Base-by-base conservation (phyloP, 2,329 filamentous ascomycete genomes). In the Xylaria sp. region DNA sequence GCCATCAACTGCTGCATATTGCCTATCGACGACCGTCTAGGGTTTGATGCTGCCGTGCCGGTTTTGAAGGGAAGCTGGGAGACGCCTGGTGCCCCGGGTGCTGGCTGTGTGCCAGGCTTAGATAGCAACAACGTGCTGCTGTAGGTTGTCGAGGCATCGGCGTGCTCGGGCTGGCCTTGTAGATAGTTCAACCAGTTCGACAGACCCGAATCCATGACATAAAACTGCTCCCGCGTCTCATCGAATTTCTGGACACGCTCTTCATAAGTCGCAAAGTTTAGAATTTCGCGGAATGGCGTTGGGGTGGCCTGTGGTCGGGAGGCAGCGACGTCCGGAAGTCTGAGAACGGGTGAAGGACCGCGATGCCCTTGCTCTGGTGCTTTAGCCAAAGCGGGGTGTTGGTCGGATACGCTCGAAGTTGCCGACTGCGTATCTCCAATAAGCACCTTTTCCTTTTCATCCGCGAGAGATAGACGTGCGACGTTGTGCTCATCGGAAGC, bases 201-300 rank as follows among this genome's bases (percentile, higher is more conserved):
- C n/a, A 98, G 79, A 1, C 93, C 92, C 4, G 90, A 90, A 61
- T 97, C 87, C 73, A 90, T 87, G 11, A 78, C 75, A 0, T 90
- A 88, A 74, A 93, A 92, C 46, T 90, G 85, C 15, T 85, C 79
- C 44, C 92, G 85, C 0, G 90, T 90, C 60, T 89, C 85, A 60
- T 91, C 85, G 73, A 91, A 96, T 13, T 87, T 88, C 43, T 83
- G 80, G 62, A 95, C 90, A 19, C 93, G 87, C 67, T 95, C 88
- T 13, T 82, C 75, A 0, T 87, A 76, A 1, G 85, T 86, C 15
- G 85, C 81, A 51, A 95, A 81, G 8, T 85, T 86, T 69, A 92
- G 82, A 63, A 97, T 96, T 60, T 96, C 90, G 52, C 88, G 86
- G 76, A 96, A 93, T 1, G 84, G 80, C 65, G 84, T 60, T 7